phyloP scores from a whole-genome alignment of 2,329 filamentous ascomycete species.

The Colletotrichum spinosum region DNA sequence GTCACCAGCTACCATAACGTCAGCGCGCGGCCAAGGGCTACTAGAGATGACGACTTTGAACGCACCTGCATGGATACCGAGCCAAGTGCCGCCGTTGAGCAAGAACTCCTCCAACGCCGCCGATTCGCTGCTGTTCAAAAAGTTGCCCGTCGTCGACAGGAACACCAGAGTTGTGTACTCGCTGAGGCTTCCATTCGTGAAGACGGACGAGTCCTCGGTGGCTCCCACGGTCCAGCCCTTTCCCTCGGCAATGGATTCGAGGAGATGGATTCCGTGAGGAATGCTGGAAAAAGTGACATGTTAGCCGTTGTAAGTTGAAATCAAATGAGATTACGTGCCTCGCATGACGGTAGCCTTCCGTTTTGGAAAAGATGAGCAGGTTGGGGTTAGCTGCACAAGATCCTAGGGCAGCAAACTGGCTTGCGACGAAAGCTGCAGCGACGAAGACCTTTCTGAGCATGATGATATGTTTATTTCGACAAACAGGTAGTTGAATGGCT shows the following conservation, averaged over 20 bases:
- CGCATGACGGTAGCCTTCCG: too few relatives aligned
- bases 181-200: conserved; percentile 7
- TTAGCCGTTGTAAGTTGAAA: too few relatives aligned
- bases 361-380: too few relatives aligned
- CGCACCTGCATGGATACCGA: not conserved
- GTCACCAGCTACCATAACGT: not conserved
- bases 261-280: not conserved
- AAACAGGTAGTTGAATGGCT: too few relatives aligned
- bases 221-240: conserved; percentile 4
- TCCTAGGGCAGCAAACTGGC: too few relatives aligned
- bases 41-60: not conserved
- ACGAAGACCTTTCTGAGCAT: too few relatives aligned
- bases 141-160: conserved; percentile 1
- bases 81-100: not conserved
- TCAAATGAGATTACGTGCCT: too few relatives aligned
- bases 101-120: not conserved
- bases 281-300: not conserved
- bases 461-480: too few relatives aligned
- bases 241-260: not conserved
- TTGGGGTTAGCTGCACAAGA: too few relatives aligned
- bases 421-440: too few relatives aligned
- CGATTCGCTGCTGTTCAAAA: not conserved
- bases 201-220: conserved; percentile 12
- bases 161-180: conserved; percentile 3
- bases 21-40: not conserved